phyloP scores from a whole-genome alignment of 2,329 filamentous ascomycete genomes.

The Microdochium trichocladiopsis region DNA sequence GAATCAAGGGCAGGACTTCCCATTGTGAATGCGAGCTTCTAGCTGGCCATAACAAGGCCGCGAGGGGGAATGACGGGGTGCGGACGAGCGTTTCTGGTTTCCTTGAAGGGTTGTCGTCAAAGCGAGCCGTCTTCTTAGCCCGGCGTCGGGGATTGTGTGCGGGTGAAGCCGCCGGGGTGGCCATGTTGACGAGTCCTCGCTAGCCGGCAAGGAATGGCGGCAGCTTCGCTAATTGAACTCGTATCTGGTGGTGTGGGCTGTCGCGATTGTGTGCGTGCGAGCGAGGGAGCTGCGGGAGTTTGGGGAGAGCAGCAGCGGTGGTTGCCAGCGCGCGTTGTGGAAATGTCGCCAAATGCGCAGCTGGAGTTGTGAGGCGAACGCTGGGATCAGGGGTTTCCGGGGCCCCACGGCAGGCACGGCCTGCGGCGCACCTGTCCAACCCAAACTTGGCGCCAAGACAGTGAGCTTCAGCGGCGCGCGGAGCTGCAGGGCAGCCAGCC shows the following conservation, averaged over 20 bases:
- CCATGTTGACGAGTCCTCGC: slow-evolving; percentile 33
- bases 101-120: slow-evolving; percentile 21
- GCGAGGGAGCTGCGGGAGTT: background rate
- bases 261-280: background rate
- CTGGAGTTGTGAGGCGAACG: background rate
- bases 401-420: background rate
- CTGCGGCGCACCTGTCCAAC: no score
- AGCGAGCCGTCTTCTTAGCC: slow-evolving; percentile 40
- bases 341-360: background rate
- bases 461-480: no score
- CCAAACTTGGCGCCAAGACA: no score
- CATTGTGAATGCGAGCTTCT: slow-evolving; percentile 82
- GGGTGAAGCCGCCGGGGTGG: slow-evolving; percentile 39
- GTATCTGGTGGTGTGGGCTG: background rate
- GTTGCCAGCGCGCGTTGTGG: no score
- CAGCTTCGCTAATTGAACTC: background rate
- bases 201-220: background rate
- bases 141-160: slow-evolving; percentile 52
- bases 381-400: background rate
- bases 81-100: slow-evolving; percentile 39
- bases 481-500: background rate
- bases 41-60: slow-evolving; percentile 90
- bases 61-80: slow-evolving; percentile 77
- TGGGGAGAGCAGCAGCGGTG: background rate
- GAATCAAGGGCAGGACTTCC: slow-evolving; percentile 78